Base-by-base conservation (phyloP, 192 early-diverging fungal species). In the Gigaspora rosea region DNA sequence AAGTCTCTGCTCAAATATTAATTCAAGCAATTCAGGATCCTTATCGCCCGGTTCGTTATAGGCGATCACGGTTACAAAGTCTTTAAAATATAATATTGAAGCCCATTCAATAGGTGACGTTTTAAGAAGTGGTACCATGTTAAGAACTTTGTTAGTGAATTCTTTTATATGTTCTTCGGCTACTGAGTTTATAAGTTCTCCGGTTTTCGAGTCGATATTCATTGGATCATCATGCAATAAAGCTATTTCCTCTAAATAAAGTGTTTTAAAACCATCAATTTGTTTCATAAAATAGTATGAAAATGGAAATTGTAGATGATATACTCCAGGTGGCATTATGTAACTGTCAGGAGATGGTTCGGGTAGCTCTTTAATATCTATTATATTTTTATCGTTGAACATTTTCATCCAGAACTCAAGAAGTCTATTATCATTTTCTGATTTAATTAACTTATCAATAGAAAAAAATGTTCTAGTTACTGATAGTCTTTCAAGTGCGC, bases 291-390 rank as follows among this genome's bases (percentile, higher is more conserved):
- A 70, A 54, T 77, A 69, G 22, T 46, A 59, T 27, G 76, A 77
- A 36, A 77, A 77, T 20, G 76, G 76, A 62, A 77, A 71, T 58
- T 41, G 36, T 16, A 77, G 52, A 12, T 73, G 16, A 49, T 63
- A 52, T 35, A 61, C 4, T 12, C n/a, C 48, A 8, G 10, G n/a
- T 8, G 41, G 32, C 27, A 62, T 54, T 62, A 50, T 61, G 51
- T 78, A 78, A 61, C 7, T 27, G 59, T 78, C 77, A 35, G 77
- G 77, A 48, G n/a, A 22, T 41, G 77, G 77, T 4, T 78, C 71
- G 4, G 5, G 18, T 12, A 78, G 27, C 6, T 15, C 18, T 3
- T 78, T 12, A 13, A 73, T 62, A 2, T 56, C 41, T n/a, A 78
- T 64, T 32, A 61, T 47, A 9, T 70, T 61, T 13, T 78, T 63